Evolutionary conservation across 1,284 basidiomycete genomes (phyloP).

Genomic region (Spongispora temasekensis): DNA sequence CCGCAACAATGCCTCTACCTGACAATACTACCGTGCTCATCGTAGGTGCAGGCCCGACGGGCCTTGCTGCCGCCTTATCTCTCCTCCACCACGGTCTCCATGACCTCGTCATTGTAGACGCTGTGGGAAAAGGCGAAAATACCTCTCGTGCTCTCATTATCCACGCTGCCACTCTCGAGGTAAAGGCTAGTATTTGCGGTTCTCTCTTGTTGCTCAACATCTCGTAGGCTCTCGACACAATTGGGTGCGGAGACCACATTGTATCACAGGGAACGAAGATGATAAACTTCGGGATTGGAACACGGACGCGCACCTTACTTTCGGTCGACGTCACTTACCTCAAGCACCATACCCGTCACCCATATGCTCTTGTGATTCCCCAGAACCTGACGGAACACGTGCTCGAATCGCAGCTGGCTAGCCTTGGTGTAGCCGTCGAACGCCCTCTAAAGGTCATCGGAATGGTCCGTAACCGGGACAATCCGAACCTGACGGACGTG

Average conservation of each 20-base stretch:
- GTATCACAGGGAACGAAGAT: slow-evolving; percentile 40
- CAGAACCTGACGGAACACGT: slow-evolving; percentile 51
- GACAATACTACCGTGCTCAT: background rate
- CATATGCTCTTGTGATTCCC: slow-evolving; percentile 46
- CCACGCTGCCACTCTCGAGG: background rate
- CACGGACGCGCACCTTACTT: slow-evolving; percentile 21
- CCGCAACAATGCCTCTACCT: slow-evolving; percentile 21
- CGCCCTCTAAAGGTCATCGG: slow-evolving; percentile 31
- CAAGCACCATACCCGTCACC: slow-evolving; percentile 21
- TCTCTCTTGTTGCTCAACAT: background rate
- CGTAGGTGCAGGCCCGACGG: slow-evolving; percentile 28
- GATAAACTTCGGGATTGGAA: background rate
- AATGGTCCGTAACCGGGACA: slow-evolving; percentile 28
- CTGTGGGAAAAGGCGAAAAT: background rate
- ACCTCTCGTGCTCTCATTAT: background rate
- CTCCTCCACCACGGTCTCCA: slow-evolving; percentile 40
- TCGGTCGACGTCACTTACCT: slow-evolving; percentile 17
- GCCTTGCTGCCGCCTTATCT: slow-evolving; percentile 25
- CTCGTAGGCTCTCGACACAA: background rate
- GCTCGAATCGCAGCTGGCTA: slow-evolving; percentile 40
- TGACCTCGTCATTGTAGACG: slow-evolving; percentile 33
- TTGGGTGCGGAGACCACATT: slow-evolving; percentile 20
- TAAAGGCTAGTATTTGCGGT: background rate
- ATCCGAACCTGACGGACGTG: slow-evolving; percentile 39
- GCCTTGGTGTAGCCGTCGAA: slow-evolving; percentile 22